Evolutionary conservation across 768 basidiomycete species (phyloP), one percentile per base, ranked within the genome.

Genomic region (Pisolithus albus): DNA sequence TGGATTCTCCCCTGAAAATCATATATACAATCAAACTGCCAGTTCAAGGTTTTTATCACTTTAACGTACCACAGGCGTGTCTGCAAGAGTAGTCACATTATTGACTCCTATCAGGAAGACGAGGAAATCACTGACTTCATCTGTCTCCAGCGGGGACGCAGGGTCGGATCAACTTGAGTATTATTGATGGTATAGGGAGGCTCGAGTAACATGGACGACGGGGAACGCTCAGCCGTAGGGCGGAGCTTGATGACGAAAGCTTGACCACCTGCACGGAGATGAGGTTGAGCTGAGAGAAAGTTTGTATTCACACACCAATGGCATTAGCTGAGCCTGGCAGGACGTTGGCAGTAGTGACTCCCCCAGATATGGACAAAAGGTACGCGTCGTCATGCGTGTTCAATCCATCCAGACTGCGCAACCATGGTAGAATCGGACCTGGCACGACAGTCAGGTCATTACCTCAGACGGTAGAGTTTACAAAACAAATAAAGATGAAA

Each of bases 221-320:
- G 76, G 0, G 84, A 83, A n/a, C 81, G 76, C 60, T 87, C 87
- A 0, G 69, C 57, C 0, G 88, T 91, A n/a, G 74, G 72, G 23
- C 90, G 75, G 4, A 86, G 64, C 62, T 92, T 92, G 61, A 91
- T 86, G 3, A 81, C 71, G 61, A 87, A 89, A 0, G 86, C 84
- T 59, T 88, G 87, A 18, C 88, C 88, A 41, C 86, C 86, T 84
- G 44, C 32, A 36, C 34, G 7, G 3, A 18, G 8, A 16, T 28
- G 8, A 52, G 24, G 1, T 26, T 16, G 24, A 18, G 52, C 32
- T 21, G 8, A 44, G n/a, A 13, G 2, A 36, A 4, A 8, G 23
- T 18, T 16, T 16, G 43, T 21, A 28, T 24, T 4, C 9, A n/a
- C 23, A n/a, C 51, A 81, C 82, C 83, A 11, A 85, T 85, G 26